Base-by-base conservation (phyloP, 129 eudicot species). In the Centella asiatica region DNA sequence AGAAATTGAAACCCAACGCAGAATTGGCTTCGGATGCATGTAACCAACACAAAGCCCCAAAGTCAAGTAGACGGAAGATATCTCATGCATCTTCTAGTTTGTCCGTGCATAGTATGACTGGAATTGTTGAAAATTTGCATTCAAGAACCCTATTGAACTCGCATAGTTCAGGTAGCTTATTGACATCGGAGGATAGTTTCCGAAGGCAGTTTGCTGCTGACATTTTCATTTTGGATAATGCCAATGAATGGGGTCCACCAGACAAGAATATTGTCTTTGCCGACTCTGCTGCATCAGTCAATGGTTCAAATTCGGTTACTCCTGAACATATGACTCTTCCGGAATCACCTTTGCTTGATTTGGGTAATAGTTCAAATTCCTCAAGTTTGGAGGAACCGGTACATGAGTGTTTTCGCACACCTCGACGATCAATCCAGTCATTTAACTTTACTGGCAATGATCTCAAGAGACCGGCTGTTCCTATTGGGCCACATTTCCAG, bases 401-500 rank as follows among this genome's bases (percentile, higher is more conserved):
- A 22, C 37, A 29, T 13, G 64, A 25, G 31, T 62, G 42, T 55
- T 61, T 46, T 59, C 65, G 59, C 49, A 22, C 64, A 10, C 68
- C 68, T 31, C 71, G 66, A 15, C 74, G n/a, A 27, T 70, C 80
- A 32, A 42, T 26, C 32, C 61, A 62, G 64, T 20, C 60, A 20
- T 50, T 12, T 45, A 69, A 48, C 24, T 66, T 61, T 47, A 56
- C 66, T 22, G 54, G 73, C 18, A 63, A 74, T 55, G 66, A 69
- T 42, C 48, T 67, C 8, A 60, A 71, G 60, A 74, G 70, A 63
- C 22, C 56, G 46, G 82, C 73, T 69, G 48, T 85, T 62, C 94
- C 85, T 6, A 49, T 85, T n/a, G 94, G 88, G 55, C 82, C 87
- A 22, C 82, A 80, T 14, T 81, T 81, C 65, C 94, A 85, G 62